Evolutionary conservation across 2,329 filamentous ascomycete species (phyloP).

Genomic region (Penicillium sp.): DNA sequence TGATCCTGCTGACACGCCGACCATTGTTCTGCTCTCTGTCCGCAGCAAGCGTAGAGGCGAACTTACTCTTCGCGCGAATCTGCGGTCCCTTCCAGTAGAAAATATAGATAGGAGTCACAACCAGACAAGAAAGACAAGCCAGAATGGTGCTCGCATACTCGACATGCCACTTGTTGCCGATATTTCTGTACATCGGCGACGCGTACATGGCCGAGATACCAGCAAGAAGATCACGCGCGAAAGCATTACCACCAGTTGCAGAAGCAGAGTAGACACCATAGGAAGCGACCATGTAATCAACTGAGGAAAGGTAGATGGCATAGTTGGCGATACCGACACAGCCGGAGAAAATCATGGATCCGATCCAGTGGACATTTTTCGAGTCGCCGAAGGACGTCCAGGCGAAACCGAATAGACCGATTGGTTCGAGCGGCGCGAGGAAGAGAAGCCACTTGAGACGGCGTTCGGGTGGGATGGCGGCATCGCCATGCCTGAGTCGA

Average conservation of each 20-base stretch:
- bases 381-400: conserved; percentile 62
- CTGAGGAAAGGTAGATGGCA: conserved; percentile 68
- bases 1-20: conserved; percentile 26
- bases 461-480: conserved; percentile 59
- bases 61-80: conserved; percentile 57
- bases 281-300: conserved; percentile 72
- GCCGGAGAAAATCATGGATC: conserved; percentile 61
- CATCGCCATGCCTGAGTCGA: conserved; percentile 44
- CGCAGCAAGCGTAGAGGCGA: conserved; percentile 55
- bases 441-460: conserved; percentile 66
- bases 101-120: conserved; percentile 60
- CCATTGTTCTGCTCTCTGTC: conserved; percentile 23
- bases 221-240: conserved; percentile 68
- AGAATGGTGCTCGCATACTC: conserved; percentile 59
- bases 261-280: conserved; percentile 71
- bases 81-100: conserved; percentile 61
- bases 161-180: conserved; percentile 51
- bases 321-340: conserved; percentile 71
- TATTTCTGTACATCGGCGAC: conserved; percentile 60
- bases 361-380: conserved; percentile 64
- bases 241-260: conserved; percentile 71
- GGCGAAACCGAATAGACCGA: conserved; percentile 67
- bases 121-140: conserved; percentile 55
- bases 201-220: conserved; percentile 67
- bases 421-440: conserved; percentile 58